phyloP scores from a whole-genome alignment of 306 rosid species.

The Ceratonia siliqua region DNA sequence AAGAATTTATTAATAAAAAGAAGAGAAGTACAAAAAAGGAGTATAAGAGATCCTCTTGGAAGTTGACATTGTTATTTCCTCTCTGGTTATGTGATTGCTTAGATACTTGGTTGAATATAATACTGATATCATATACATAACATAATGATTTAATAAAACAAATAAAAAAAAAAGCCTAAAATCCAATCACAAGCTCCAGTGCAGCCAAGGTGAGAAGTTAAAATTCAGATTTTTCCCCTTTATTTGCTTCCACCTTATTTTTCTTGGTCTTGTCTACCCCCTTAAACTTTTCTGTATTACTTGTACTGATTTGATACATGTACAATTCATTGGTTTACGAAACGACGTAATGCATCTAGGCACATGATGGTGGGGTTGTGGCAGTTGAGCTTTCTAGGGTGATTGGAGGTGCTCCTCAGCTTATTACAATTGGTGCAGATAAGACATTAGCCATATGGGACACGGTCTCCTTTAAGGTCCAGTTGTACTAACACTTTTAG shows the following conservation, averaged over 20 bases:
- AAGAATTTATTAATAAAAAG: neutral
- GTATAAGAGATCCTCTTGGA: neutral
- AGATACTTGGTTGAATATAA: conserved; percentile 14
- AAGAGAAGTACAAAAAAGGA: neutral
- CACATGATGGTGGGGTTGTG: conserved; percentile 90
- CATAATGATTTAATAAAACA: neutral
- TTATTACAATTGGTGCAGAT: conserved; percentile 96
- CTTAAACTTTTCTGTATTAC: conserved; percentile 20
- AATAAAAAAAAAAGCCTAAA: neutral
- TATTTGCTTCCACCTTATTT: conserved; percentile 14
- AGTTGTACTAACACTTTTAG: neutral
- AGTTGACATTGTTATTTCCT: conserved; percentile 21
- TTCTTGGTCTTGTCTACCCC: neutral
- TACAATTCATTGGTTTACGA: conserved; percentile 30
- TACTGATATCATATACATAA: conserved; percentile 26
- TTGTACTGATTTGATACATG: conserved; percentile 5
- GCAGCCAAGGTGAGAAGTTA: conserved; percentile 9
- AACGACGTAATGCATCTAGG: conserved; percentile 49
- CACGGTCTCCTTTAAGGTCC: conserved; percentile 90
- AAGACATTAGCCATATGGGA: conserved; percentile 99
- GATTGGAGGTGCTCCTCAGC: conserved; percentile 95
- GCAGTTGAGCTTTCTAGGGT: conserved; percentile 97
- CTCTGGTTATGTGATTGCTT: conserved; percentile 14
- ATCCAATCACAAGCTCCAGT: conserved; percentile 1
- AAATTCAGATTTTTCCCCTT: neutral